Percentiles rank a stretch among this genome's conserved stretches.
These are phyloP conservation scores for Xenoacremonium recifei DNA, from an alignment of 2,329 filamentous ascomycete genomes.

Conservation along the genomic window DNA sequence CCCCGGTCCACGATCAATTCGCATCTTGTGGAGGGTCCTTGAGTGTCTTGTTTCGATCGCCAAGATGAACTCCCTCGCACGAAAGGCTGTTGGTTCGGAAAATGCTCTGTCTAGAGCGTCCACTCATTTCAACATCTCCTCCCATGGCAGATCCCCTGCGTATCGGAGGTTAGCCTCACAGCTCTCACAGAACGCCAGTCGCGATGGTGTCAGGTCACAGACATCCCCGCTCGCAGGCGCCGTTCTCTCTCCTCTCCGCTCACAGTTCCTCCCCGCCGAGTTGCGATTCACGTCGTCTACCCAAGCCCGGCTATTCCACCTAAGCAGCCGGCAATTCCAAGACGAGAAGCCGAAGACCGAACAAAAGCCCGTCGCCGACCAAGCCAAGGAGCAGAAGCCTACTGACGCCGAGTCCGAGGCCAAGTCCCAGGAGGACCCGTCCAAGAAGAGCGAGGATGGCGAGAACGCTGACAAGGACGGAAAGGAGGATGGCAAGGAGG, in stretches of 20 bases:
- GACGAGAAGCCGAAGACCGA: constrained; percentile 35
- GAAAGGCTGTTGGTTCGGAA: constrained; percentile 41
- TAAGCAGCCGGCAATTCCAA: constrained; percentile 27
- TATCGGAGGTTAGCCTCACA: constrained; percentile 46
- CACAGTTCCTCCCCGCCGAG: constrained; percentile 41
- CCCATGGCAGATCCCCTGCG: constrained; percentile 45
- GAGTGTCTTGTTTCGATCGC: constrained; percentile 21
- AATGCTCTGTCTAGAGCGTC: constrained; percentile 41
- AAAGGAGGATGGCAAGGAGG: constrained; percentile 45
- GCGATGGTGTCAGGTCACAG: constrained; percentile 26
- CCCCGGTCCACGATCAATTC: constrained; percentile 24
- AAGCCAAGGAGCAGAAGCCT: constrained; percentile 40
- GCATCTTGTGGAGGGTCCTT: constrained; percentile 27
- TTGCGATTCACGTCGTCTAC: constrained; percentile 27
- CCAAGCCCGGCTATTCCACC: constrained; percentile 33
- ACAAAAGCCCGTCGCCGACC: constrained; percentile 31
- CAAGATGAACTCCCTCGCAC: constrained; percentile 48
- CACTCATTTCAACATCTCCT: constrained; percentile 34
- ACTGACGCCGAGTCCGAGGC: constrained; percentile 31
- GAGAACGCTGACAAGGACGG: constrained; percentile 45
- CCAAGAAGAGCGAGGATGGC: constrained; percentile 42
- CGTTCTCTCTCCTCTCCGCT: constrained; percentile 41
- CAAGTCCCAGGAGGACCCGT: constrained; percentile 40
- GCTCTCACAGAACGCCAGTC: constrained; percentile 27
- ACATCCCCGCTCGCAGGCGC: constrained; percentile 25